A percentile compares a stretch with the other conserved stretches of the same genome.
phyloP scores from a whole-genome alignment of 2,329 filamentous ascomycete species.

The Parafenestella ontariensis region DNA sequence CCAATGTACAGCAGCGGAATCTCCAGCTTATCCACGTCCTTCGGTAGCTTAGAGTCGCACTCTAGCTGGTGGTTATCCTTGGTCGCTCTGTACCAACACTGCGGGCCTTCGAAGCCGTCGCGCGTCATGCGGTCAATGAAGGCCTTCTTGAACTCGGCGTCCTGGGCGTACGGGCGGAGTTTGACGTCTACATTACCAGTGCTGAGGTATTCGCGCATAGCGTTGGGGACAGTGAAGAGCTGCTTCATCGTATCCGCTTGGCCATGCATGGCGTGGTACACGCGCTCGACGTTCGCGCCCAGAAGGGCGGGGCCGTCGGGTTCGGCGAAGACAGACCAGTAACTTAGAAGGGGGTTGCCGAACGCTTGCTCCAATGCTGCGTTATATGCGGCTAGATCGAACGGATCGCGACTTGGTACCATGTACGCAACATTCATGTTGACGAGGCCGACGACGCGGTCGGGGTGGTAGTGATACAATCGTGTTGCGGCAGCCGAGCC shows the following conservation, averaged over 20 bases:
- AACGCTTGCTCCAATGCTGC: conserved; percentile 34
- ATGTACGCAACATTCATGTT: conserved; percentile 53
- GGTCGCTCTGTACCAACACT: conserved; percentile 49
- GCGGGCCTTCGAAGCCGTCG: conserved; percentile 45
- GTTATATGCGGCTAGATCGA: conserved; percentile 47
- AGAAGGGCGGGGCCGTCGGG: conserved; percentile 51
- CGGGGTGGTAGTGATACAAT: conserved; percentile 50
- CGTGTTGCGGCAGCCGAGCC: conserved; percentile 34
- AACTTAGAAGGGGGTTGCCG: conserved; percentile 48
- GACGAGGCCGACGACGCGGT: conserved; percentile 49
- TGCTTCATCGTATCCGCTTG: conserved; percentile 42
- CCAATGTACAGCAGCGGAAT: conserved; percentile 50
- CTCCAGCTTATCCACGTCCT: conserved; percentile 30
- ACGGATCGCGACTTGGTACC: conserved; percentile 37
- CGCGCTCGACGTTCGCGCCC: conserved; percentile 47
- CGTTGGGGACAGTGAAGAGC: conserved; percentile 48
- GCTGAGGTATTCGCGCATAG: conserved; percentile 40
- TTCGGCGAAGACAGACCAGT: conserved; percentile 57
- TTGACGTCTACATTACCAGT: conserved; percentile 4
- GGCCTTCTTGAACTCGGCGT: conserved; percentile 36
- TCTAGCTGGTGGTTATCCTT: conserved; percentile 32
- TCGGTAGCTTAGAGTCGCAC: conserved; percentile 33
- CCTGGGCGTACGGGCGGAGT: conserved; percentile 45
- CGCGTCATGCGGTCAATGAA: conserved; percentile 46
- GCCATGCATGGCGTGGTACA: conserved; percentile 47